Evolutionary conservation across 2,329 filamentous ascomycete species (phyloP).

Genomic region (Pseudogymnoascus sp.): DNA sequence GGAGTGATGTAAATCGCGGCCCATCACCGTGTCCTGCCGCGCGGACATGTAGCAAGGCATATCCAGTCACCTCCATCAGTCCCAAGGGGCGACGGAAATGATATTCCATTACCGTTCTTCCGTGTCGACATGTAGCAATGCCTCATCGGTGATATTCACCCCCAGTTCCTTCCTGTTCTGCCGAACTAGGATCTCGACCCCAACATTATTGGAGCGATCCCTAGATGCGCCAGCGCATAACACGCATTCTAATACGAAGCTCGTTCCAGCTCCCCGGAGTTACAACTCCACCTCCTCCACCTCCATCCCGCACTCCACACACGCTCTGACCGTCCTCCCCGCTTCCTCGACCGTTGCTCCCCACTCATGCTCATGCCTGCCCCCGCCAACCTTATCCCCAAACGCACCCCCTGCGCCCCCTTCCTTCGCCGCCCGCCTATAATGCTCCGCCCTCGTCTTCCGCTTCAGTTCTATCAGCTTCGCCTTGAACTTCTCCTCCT

Average conservation of each 20-base stretch:
- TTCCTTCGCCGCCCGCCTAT: constrained; percentile 58
- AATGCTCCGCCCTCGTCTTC: constrained; percentile 84
- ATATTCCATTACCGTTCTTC: background rate
- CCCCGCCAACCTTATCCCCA: constrained; percentile 63
- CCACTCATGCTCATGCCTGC: constrained; percentile 86
- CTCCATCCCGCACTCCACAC: constrained; percentile 67
- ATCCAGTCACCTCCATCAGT: background rate
- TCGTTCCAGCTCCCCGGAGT: background rate
- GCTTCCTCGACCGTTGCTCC: constrained; percentile 58
- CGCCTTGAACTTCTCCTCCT: constrained; percentile 84
- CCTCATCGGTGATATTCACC: background rate
- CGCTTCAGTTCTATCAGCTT: constrained; percentile 89
- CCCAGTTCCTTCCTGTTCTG: background rate
- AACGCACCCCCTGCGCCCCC: constrained; percentile 48
- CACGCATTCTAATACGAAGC: background rate
- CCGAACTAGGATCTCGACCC: background rate
- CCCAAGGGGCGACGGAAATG: background rate
- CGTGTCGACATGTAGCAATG: background rate
- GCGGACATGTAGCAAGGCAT: background rate
- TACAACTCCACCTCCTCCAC: constrained; percentile 54
- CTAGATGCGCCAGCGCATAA: background rate
- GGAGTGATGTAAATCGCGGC: background rate
- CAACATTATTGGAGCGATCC: background rate
- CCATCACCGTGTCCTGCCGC: background rate
- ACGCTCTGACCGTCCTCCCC: constrained; percentile 74